These are phyloP conservation scores for Ambispora gerdemannii DNA, from an alignment of 192 early-diverging fungal species.

Conservation along the genomic window DNA sequence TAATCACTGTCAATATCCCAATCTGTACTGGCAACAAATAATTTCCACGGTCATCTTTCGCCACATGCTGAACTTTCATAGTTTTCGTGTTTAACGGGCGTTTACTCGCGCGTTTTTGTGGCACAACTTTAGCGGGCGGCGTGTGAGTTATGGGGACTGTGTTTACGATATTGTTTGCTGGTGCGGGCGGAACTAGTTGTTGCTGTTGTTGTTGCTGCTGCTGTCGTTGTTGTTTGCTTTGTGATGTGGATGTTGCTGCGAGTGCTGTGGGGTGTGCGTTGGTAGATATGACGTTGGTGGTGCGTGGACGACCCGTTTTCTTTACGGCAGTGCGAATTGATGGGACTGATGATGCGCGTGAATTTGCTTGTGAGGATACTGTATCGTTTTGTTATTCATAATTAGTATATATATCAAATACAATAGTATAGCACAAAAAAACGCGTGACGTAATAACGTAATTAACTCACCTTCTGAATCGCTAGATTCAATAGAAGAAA, in stretches of 20 bases:
- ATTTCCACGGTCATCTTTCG: constrained; percentile 59
- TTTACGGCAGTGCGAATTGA: not conserved
- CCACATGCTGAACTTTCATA: constrained; percentile 45
- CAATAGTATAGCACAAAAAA: not conserved
- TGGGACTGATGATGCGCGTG: not conserved
- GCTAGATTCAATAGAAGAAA: not conserved
- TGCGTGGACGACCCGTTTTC: not conserved
- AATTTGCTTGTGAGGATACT: not conserved
- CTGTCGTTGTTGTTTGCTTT: constrained; percentile 38
- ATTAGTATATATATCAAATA: not conserved
- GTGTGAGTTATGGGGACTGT: constrained; percentile 8
- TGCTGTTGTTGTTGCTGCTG: constrained; percentile 33
- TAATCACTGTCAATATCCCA: constrained; percentile 71
- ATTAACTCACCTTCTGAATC: constrained; percentile 16
- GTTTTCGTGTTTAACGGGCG: constrained; percentile 27
- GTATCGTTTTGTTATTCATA: not conserved
- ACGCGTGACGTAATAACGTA: not conserved
- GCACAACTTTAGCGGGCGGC: not conserved
- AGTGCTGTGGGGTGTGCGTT: not conserved
- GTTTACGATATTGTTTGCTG: constrained; percentile 22
- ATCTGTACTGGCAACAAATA: constrained; percentile 74
- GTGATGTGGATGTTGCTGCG: constrained; percentile 14
- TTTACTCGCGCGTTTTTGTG: constrained; percentile 28
- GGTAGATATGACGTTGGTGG: not conserved
- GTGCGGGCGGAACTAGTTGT: constrained; percentile 31